A percentile compares a stretch with the other conserved stretches of the same genome.
Conservation (phyloP, 768 basidiomycete species). For the Crepidotus variabilis region DNA sequence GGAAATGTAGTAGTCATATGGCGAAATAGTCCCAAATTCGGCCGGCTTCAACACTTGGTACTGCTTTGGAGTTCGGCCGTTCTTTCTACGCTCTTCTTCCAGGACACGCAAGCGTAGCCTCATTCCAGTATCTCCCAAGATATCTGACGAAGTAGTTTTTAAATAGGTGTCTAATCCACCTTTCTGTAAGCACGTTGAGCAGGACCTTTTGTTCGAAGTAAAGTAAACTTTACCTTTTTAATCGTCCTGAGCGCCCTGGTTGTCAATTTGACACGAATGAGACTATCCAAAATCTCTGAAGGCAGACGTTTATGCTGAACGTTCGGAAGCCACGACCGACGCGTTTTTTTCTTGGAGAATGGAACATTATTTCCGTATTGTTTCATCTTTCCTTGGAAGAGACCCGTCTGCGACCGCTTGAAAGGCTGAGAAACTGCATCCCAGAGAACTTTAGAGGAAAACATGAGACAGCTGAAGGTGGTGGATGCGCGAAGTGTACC, state of each 20-base stretch:
- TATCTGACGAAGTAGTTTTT: constrained; percentile 29
- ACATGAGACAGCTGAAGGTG: constrained; percentile 19
- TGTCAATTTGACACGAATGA: constrained; percentile 67
- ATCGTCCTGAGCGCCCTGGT: constrained; percentile 77
- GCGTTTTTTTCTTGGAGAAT: constrained; percentile 84
- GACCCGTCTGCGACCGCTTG: constrained; percentile 76
- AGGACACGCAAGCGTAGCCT: constrained; percentile 38
- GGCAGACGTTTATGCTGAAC: constrained; percentile 72
- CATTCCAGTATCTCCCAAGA: constrained; percentile 44
- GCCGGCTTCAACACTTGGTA: constrained; percentile 6
- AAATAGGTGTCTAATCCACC: constrained; percentile 75
- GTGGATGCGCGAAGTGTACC: not conserved
- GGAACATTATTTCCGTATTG: constrained; percentile 88
- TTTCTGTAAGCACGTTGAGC: constrained; percentile 32
- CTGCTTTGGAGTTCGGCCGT: constrained; percentile 1
- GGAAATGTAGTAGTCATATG: not conserved
- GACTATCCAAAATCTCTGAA: constrained; percentile 59
- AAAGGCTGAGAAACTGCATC: constrained; percentile 60
- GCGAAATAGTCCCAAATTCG: not conserved
- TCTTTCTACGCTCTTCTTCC: constrained; percentile 12
- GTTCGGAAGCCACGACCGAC: constrained; percentile 86
- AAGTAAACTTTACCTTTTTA: constrained; percentile 58
- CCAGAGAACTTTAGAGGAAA: constrained; percentile 25
- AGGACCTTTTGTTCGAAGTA: not conserved
- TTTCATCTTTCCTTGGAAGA: constrained; percentile 79